Evolutionary conservation across 768 basidiomycete species (phyloP).

Genomic region (Lactarius hatsudake): DNA sequence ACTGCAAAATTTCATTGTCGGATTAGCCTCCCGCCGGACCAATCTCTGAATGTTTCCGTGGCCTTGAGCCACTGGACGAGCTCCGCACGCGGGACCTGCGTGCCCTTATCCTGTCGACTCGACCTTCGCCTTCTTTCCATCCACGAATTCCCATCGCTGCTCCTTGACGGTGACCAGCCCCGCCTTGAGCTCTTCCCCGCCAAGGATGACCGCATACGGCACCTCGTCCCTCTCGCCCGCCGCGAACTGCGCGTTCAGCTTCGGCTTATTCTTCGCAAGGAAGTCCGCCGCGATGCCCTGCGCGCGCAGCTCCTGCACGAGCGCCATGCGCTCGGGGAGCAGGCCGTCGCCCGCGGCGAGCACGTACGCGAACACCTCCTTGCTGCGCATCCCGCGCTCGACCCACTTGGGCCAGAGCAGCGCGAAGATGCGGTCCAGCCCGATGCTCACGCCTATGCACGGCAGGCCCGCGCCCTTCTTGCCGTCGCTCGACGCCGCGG

Average conservation of each 20-base stretch:
- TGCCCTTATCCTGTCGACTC: constrained; percentile 46
- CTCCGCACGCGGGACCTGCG: constrained; percentile 40
- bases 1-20: constrained; percentile 25
- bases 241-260: constrained; percentile 81
- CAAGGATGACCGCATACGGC: constrained; percentile 92
- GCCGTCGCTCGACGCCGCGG: constrained; percentile 71
- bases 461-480: constrained; percentile 70
- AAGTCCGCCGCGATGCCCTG: constrained; percentile 95
- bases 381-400: constrained; percentile 74
- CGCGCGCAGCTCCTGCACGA: constrained; percentile 78
- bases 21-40: constrained; percentile 35
- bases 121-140: constrained; percentile 65
- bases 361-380: constrained; percentile 92
- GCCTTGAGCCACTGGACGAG: constrained; percentile 38
- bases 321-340: constrained; percentile 75
- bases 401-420: constrained; percentile 86
- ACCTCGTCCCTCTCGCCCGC: constrained; percentile 89
- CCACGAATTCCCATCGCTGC: constrained; percentile 76
- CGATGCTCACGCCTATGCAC: constrained; percentile 90
- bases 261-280: constrained; percentile 89
- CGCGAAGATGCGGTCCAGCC: constrained; percentile 90
- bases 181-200: constrained; percentile 75
- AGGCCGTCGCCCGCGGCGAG: constrained; percentile 89
- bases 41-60: constrained; percentile 33
- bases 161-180: constrained; percentile 91